Conservation (phyloP, 331 rosid species). For the Pyrus hybrid region DNA sequence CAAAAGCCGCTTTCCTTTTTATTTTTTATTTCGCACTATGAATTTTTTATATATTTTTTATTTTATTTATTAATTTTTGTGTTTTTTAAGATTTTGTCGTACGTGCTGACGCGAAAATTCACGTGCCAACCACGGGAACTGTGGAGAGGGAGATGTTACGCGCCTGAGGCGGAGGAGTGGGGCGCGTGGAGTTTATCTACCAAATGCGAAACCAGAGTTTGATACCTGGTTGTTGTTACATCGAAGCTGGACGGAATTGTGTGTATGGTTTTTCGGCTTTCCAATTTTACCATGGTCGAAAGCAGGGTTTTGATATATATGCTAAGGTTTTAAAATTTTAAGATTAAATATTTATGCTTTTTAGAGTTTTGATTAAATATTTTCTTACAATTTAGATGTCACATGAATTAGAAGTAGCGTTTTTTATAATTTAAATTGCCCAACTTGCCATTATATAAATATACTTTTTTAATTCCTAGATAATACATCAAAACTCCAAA, state of each 20-base stretch:
- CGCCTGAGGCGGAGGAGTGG: no score
- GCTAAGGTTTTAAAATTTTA: no score
- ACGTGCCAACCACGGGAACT: constrained; percentile 29
- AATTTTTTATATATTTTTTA: no score
- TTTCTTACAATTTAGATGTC: no score
- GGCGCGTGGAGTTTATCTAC: constrained; percentile 14
- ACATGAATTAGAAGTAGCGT: no score
- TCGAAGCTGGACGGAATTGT: not conserved
- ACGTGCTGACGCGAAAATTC: not conserved
- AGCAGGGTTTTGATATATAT: no score
- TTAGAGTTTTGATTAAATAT: no score
- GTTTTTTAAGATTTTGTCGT: not conserved
- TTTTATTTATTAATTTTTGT: not conserved
- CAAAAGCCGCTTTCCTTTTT: not conserved
- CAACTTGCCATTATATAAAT: no score
- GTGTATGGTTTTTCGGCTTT: not conserved
- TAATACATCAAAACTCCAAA: no score
- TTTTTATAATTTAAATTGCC: no score
- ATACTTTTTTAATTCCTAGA: no score
- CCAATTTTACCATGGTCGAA: not conserved
- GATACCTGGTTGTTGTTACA: not conserved
- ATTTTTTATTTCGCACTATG: not conserved
- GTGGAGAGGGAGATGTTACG: not conserved
- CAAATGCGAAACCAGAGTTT: not conserved
- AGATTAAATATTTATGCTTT: no score